phyloP scores from a whole-genome alignment of 73 alveolate genomes.

The Tetrahymena elliotti region DNA sequence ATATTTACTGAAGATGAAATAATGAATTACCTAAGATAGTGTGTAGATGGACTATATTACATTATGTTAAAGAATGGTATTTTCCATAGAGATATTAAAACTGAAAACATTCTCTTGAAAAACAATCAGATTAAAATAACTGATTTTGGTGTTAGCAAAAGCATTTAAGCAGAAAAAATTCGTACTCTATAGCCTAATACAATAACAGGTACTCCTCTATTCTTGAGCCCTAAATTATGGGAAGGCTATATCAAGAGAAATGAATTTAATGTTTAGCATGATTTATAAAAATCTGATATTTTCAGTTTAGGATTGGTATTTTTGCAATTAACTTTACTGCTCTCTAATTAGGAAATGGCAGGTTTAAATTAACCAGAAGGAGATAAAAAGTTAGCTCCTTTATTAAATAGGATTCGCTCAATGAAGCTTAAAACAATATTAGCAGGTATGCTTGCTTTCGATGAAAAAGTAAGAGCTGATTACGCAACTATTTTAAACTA shows the following conservation, averaged over 20 bases:
- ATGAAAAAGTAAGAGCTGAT: slow-evolving; percentile 9
- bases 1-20: background rate
- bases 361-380: slow-evolving; percentile 13
- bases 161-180: background rate
- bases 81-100: slow-evolving; percentile 35
- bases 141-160: slow-evolving; percentile 40
- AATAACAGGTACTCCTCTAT: slow-evolving; percentile 32
- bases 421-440: background rate
- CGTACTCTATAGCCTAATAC: slow-evolving; percentile 1
- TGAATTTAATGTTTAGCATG: slow-evolving; percentile 3
- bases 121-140: slow-evolving; percentile 8
- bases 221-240: slow-evolving; percentile 36
- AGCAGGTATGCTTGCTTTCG: slow-evolving; percentile 8
- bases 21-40: background rate
- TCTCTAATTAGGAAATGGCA: slow-evolving; percentile 3
- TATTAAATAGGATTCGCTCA: slow-evolving; percentile 2
- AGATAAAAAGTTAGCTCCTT: background rate
- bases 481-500: background rate
- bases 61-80: slow-evolving; percentile 6
- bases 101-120: slow-evolving; percentile 24
- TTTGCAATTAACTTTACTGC: background rate
- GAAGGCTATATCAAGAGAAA: slow-evolving; percentile 14
- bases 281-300: slow-evolving; percentile 29
- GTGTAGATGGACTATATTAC: background rate
- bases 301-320: slow-evolving; percentile 22